phyloP scores from a whole-genome alignment of 495 filamentous ascomycete species.

The Xylaria grammica region DNA sequence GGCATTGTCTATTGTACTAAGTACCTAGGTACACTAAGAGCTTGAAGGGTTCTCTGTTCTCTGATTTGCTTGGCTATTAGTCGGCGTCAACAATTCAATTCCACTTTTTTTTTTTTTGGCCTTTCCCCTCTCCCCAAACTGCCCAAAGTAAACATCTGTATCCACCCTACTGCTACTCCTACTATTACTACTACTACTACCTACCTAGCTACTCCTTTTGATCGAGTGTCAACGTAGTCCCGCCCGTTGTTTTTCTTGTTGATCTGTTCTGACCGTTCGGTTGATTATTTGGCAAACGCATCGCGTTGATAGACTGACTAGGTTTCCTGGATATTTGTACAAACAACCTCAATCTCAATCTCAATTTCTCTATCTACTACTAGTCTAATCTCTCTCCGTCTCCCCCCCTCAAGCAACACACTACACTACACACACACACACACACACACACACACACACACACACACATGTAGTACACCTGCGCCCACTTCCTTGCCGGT shows the following conservation, averaged over 20 bases:
- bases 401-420: background rate
- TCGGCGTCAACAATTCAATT: constrained; percentile 13
- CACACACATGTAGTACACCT: background rate
- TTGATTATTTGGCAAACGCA: background rate
- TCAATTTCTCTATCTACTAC: no score
- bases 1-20: no score
- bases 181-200: background rate
- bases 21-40: no score
- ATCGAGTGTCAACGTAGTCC: constrained; percentile 15
- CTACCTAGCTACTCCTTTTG: constrained; percentile 5
- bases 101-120: constrained; percentile 13
- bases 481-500: background rate
- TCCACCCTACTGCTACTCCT: background rate
- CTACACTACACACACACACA: background rate
- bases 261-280: constrained; percentile 11
- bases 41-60: background rate
- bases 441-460: background rate
- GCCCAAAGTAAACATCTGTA: constrained; percentile 14
- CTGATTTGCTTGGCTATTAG: background rate
- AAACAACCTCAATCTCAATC: constrained; percentile 1
- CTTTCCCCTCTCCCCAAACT: background rate
- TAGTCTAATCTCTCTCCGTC: background rate
- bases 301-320: background rate
- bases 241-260: constrained; percentile 5
- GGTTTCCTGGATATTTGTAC: background rate